Percentiles rank a stretch among this genome's conserved stretches.
Evolutionary conservation across 345 rosid species (phyloP).

Genomic region (Excoecaria agallocha): DNA sequence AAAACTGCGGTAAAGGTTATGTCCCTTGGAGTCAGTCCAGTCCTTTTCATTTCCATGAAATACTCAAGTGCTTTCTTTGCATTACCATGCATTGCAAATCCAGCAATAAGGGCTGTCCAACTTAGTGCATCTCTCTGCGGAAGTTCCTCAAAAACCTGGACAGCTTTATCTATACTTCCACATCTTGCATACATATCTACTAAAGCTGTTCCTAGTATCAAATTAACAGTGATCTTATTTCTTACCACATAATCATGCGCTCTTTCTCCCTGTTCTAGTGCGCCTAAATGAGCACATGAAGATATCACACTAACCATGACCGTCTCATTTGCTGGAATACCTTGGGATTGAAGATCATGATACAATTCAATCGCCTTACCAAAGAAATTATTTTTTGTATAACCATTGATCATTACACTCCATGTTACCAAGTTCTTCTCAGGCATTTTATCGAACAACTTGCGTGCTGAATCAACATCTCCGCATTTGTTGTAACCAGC

Average conservation of each 20-base stretch:
- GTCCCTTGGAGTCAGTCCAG: slow-evolving; percentile 50
- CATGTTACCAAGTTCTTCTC: slow-evolving; percentile 66
- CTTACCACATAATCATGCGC: slow-evolving; percentile 54
- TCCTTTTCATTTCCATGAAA: slow-evolving; percentile 48
- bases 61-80: slow-evolving; percentile 45
- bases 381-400: slow-evolving; percentile 41
- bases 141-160: slow-evolving; percentile 45
- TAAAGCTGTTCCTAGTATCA: slow-evolving; percentile 65
- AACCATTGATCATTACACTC: slow-evolving; percentile 73
- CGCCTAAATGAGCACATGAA: slow-evolving; percentile 72
- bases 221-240: slow-evolving; percentile 40
- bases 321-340: slow-evolving; percentile 54
- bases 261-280: slow-evolving; percentile 48
- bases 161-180: slow-evolving; percentile 55
- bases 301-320: slow-evolving; percentile 70
- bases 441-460: slow-evolving; percentile 73
- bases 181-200: slow-evolving; percentile 77
- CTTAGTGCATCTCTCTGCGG: slow-evolving; percentile 52
- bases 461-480: slow-evolving; percentile 46
- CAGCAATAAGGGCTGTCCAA: slow-evolving; percentile 69
- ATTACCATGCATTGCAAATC: slow-evolving; percentile 63
- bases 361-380: slow-evolving; percentile 56
- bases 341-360: slow-evolving; percentile 41
- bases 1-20: slow-evolving; percentile 63
- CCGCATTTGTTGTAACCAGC: slow-evolving; percentile 47